Conservation (phyloP, 495 filamentous ascomycete genomes). For the Podospora tetraspora region DNA sequence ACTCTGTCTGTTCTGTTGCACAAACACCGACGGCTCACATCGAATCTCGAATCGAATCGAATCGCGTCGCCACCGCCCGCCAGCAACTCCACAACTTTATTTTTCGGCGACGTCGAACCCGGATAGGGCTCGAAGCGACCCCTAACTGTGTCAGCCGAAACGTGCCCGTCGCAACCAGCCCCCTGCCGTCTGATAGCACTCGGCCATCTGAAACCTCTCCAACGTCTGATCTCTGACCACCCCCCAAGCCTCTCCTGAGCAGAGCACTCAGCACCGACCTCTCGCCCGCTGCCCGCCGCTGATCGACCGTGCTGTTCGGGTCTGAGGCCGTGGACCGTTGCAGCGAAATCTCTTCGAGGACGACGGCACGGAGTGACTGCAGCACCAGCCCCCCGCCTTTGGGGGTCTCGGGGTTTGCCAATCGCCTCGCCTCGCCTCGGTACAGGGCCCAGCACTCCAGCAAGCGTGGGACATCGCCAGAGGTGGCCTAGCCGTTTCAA, state of each 20-base stretch:
- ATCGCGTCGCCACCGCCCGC: background rate
- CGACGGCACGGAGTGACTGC: constrained; percentile 1
- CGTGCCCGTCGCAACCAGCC: background rate
- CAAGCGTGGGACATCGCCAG: constrained; percentile 23
- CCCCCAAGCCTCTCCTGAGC: background rate
- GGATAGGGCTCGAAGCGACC: background rate
- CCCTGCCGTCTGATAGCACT: constrained; percentile 32
- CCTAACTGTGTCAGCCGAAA: background rate
- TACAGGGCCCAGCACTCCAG: background rate
- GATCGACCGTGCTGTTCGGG: background rate
- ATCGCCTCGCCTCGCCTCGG: background rate
- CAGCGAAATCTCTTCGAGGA: constrained; percentile 7
- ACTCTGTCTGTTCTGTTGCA: background rate
- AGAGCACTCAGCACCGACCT: background rate
- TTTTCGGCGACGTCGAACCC: background rate
- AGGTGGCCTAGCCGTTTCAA: constrained; percentile 35
- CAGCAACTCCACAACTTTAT: background rate
- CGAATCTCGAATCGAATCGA: background rate
- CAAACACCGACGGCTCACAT: background rate
- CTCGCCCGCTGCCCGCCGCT: background rate
- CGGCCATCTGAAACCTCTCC: constrained; percentile 31
- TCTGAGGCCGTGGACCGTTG: background rate
- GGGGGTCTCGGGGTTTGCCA: background rate
- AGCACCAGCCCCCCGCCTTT: constrained; percentile 1
- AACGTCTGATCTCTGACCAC: constrained; percentile 31